Conservation (phyloP, 2,329 filamentous ascomycete species). For the Cladosporium sp. region DNA sequence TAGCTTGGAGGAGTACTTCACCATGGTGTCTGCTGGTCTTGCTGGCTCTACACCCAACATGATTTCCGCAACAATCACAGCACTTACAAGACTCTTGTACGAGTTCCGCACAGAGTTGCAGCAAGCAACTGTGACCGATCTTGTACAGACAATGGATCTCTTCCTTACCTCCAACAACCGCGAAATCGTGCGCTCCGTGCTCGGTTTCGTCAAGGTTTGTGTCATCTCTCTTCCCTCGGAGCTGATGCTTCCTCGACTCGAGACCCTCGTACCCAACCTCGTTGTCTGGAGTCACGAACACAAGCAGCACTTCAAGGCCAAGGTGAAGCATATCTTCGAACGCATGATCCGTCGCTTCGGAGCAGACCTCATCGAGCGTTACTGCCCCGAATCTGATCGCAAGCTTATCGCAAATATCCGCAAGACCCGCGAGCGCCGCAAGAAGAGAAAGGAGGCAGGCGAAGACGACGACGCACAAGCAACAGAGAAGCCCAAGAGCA, state of each 20-base stretch:
- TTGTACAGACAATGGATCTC: conserved; percentile 91
- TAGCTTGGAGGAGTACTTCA: conserved; percentile 91
- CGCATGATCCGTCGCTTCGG: conserved; percentile 90
- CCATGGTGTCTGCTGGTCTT: conserved; percentile 94
- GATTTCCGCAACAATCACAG: conserved; percentile 95
- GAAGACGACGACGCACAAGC: conserved; percentile 54
- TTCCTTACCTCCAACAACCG: conserved; percentile 96
- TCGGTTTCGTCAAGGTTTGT: conserved; percentile 96
- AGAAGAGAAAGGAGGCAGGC: conserved; percentile 75
- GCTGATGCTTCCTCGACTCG: conserved; percentile 72
- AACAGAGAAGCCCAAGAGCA: conserved; percentile 47
- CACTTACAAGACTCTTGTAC: conserved; percentile 86
- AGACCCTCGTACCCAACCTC: conserved; percentile 77
- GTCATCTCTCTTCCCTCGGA: conserved; percentile 78
- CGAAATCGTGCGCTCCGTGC: conserved; percentile 89
- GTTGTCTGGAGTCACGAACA: conserved; percentile 98
- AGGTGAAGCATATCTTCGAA: conserved; percentile 97
- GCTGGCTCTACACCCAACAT: conserved; percentile 92
- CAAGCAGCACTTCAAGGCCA: conserved; percentile 93
- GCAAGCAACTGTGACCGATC: conserved; percentile 67
- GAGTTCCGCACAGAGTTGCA: conserved; percentile 74
- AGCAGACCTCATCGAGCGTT: conserved; percentile 70
- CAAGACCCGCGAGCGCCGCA: conserved; percentile 86
- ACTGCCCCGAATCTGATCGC: conserved; percentile 78
- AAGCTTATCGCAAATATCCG: conserved; percentile 93